Base-by-base conservation (phyloP, 495 filamentous ascomycete genomes). In the Sphaerosporella brunnea region DNA sequence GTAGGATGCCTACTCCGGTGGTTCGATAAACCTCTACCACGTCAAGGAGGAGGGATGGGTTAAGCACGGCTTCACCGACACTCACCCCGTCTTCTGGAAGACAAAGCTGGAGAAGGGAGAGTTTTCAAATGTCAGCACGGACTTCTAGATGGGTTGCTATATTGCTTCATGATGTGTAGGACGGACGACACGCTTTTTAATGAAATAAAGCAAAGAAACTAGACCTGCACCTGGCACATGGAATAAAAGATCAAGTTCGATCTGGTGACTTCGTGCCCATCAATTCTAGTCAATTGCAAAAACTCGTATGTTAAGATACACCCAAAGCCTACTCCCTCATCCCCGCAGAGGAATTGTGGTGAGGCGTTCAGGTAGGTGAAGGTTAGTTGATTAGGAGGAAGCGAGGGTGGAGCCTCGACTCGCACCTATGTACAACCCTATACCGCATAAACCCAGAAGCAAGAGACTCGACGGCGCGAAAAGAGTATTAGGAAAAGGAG, bases 21-120 rank as follows among this genome's bases (percentile, higher is more conserved):
- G 90, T 48, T 95, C 78, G 70, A 95, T 97, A 72, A 97, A 97
- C 68, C 57, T 93, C 59, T 97, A 97, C 64, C 92, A 96, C 60
- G 84, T 97, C 59, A 95, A 94, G 77, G 87, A 96, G 67, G 78
- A 82, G 51, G 90, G 90, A 50, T 97, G 90, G 90, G 85, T 88
- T 52, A 93, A 93, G 72, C 88, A 95, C 61, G 90, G 90, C 39
- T 97, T 97, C 71, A 82, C 69, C 62, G 84, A 93, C 62, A 93
- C 85, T 53, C 85, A 90, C 69, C 84, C 84, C 20, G 85, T 95
- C 57, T 96, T 96, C 77, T 96, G 92, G 90, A 82, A 92, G 74
- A 93, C 84, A 35, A 97, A 96, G 78, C 66, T 96, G 58, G 82
- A 93, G 65, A 90, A 88, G 71, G 86, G 85, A 59, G 90, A 97